Evolutionary conservation across 306 rosid species (phyloP).

Genomic region (Fragaria ananassa): DNA sequence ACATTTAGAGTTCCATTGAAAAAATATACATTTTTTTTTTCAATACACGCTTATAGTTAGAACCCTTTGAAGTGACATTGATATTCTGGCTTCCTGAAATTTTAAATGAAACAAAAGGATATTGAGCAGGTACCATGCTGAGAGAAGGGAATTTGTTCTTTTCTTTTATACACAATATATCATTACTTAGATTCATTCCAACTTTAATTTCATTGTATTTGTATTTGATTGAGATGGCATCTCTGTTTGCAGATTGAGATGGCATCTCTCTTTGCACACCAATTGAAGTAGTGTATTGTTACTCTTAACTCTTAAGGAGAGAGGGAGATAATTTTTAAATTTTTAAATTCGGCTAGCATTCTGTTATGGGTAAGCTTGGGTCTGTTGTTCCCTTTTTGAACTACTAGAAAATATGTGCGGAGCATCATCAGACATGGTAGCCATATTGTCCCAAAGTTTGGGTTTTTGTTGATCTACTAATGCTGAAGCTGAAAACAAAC

Average conservation of each 20-base stretch:
- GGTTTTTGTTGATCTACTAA: neutral
- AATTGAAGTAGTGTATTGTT: constrained; percentile 48
- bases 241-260: constrained; percentile 28
- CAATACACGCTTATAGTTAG: neutral
- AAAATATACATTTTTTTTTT: too few relatives aligned
- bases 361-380: neutral
- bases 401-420: neutral
- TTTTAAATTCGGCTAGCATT: neutral
- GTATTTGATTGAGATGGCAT: constrained; percentile 76
- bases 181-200: neutral
- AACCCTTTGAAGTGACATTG: neutral
- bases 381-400: constrained; percentile 9
- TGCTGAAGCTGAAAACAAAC: neutral
- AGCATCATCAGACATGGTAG: neutral
- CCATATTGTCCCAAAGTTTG: neutral
- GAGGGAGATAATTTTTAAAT: neutral
- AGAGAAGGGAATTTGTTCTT: neutral
- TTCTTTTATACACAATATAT: neutral
- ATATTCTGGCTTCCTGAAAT: neutral
- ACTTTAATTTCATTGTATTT: neutral
- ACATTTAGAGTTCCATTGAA: neutral
- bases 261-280: constrained; percentile 44
- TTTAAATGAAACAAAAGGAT: neutral
- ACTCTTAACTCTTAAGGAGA: neutral
- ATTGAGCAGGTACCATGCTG: neutral